These are phyloP conservation scores for Sonneratia caseolaris DNA, from an alignment of 345 rosid species.

Conservation along the genomic window DNA sequence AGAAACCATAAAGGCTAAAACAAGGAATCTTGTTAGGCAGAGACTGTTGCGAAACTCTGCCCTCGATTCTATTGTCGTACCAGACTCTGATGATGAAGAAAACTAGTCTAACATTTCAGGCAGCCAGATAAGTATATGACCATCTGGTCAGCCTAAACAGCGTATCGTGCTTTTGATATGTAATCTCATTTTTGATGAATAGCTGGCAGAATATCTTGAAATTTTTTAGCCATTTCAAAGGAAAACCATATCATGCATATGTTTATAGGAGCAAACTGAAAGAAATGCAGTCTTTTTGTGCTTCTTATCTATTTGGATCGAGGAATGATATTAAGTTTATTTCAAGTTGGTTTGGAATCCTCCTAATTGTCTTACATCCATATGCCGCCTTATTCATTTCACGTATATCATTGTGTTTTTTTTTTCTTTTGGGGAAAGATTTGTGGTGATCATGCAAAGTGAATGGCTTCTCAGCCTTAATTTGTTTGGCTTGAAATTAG, in stretches of 20 bases:
- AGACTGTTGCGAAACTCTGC: slow-evolving; percentile 49
- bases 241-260: background rate
- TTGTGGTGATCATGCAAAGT: too few relatives aligned
- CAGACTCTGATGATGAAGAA: slow-evolving; percentile 36
- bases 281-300: background rate
- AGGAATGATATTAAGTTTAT: background rate
- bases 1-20: slow-evolving; percentile 23
- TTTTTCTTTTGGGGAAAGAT: too few relatives aligned
- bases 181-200: background rate
- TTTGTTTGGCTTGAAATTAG: too few relatives aligned
- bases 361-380: too few relatives aligned
- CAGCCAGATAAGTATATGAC: background rate
- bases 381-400: too few relatives aligned
- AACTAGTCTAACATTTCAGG: background rate
- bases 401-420: too few relatives aligned
- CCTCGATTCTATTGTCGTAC: slow-evolving; percentile 19
- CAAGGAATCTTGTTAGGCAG: slow-evolving; percentile 45
- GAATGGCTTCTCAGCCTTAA: too few relatives aligned
- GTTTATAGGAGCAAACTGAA: background rate
- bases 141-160: background rate
- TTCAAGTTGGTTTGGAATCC: background rate
- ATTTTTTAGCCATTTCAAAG: background rate
- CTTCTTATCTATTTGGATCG: background rate
- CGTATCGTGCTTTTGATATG: background rate
- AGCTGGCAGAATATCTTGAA: background rate